phyloP scores from a whole-genome alignment of 345 rosid species.

The Noccaea bulbosa region DNA sequence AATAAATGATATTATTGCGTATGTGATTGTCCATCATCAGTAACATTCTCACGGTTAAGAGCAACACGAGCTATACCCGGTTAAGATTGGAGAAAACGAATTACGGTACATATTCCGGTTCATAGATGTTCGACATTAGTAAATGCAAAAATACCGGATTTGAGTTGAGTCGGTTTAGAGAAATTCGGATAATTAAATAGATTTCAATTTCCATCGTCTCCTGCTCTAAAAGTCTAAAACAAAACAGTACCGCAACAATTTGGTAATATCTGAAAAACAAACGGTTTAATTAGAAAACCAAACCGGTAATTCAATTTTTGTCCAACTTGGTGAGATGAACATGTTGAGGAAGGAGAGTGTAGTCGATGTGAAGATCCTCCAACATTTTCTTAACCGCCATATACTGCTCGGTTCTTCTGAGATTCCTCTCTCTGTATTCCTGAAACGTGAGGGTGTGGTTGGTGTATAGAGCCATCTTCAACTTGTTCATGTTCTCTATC shows the following conservation, averaged over 20 bases:
- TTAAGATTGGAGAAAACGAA: too few relatives aligned
- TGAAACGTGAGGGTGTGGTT: conserved; percentile 78
- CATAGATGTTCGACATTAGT: too few relatives aligned
- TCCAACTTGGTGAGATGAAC: conserved; percentile 47
- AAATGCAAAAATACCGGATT: not conserved
- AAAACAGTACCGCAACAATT: conserved; percentile 11
- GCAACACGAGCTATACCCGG: too few relatives aligned
- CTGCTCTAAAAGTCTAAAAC: conserved; percentile 3
- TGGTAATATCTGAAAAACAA: conserved; percentile 10
- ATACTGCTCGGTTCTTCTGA: conserved; percentile 61
- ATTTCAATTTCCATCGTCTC: not conserved
- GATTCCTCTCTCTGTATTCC: conserved; percentile 55
- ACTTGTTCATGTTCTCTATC: conserved; percentile 73
- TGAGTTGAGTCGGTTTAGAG: not conserved
- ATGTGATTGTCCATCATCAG: not conserved
- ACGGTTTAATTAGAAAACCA: conserved; percentile 15
- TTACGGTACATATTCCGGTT: too few relatives aligned
- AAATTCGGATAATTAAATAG: not conserved
- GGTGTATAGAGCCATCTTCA: conserved; percentile 62
- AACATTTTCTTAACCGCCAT: conserved; percentile 61
- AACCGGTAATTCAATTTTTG: conserved; percentile 2
- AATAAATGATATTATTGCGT: not conserved
- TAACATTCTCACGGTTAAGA: too few relatives aligned
- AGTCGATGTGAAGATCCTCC: conserved; percentile 61
- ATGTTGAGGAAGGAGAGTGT: conserved; percentile 68